Conservation (phyloP, 768 basidiomycete genomes). For the Strobilomyces confusus region DNA sequence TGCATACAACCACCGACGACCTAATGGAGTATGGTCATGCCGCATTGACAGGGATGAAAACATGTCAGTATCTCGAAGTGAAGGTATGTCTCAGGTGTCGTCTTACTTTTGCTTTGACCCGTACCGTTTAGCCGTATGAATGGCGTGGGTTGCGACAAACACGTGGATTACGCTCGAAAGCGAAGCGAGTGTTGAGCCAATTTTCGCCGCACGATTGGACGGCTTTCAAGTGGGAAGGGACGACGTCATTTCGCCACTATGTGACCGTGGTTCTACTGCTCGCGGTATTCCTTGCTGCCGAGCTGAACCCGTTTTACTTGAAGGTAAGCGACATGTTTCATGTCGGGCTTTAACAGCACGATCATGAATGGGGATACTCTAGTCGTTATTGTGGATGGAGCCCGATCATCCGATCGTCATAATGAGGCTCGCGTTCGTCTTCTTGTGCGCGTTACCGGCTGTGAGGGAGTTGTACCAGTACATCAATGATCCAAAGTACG, state of each 20-base stretch:
- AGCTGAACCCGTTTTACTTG: slow-evolving; percentile 84
- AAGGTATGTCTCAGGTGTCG: slow-evolving; percentile 46
- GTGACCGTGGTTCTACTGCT: slow-evolving; percentile 70
- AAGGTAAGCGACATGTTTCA: slow-evolving; percentile 48
- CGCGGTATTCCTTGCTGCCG: slow-evolving; percentile 76
- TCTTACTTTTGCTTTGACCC: neutral
- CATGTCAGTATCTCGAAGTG: slow-evolving; percentile 83
- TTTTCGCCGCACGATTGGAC: slow-evolving; percentile 89
- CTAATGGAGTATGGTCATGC: slow-evolving; percentile 8
- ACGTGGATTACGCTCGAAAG: slow-evolving; percentile 73
- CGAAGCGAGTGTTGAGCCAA: slow-evolving; percentile 74
- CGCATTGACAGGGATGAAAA: slow-evolving; percentile 66
- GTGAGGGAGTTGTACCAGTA: slow-evolving; percentile 83
- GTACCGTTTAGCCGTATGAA: slow-evolving; percentile 60
- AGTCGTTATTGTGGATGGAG: slow-evolving; percentile 75
- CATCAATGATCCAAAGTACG: slow-evolving; percentile 75
- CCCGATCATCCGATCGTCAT: slow-evolving; percentile 86
- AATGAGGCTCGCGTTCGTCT: slow-evolving; percentile 64
- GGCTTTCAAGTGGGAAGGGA: slow-evolving; percentile 82
- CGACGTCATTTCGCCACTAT: slow-evolving; percentile 73
- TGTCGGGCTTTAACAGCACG: slow-evolving; percentile 21
- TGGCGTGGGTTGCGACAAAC: slow-evolving; percentile 83
- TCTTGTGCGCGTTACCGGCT: slow-evolving; percentile 83
- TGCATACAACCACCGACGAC: slow-evolving; percentile 8
- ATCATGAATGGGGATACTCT: slow-evolving; percentile 33